Percentiles rank a stretch among this genome's conserved stretches.
These are phyloP conservation scores for Funneliformis caledonium DNA, from an alignment of 371 early-diverging fungal species.

Conservation along the genomic window DNA sequence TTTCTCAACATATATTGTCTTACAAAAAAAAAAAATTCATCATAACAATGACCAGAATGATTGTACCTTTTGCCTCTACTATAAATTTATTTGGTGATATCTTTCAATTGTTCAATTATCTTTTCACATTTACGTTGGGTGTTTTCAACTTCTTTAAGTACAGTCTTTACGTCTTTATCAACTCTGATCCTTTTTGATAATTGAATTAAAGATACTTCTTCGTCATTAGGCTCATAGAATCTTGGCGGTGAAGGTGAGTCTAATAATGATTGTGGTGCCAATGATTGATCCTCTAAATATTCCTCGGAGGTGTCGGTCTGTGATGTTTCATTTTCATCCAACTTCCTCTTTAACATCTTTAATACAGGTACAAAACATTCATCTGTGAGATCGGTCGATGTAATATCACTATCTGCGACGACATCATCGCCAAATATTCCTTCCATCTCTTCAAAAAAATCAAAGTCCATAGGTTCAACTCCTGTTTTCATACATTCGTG, in stretches of 20 bases:
- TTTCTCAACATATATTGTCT: too few relatives aligned
- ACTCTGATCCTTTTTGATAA: not conserved
- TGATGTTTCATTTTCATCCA: not conserved
- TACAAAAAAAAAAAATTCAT: too few relatives aligned
- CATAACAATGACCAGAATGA: not conserved
- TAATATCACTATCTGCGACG: not conserved
- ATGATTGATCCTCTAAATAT: not conserved
- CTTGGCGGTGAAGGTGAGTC: not conserved
- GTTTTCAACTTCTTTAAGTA: not conserved
- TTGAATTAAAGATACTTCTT: not conserved
- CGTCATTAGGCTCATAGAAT: not conserved
- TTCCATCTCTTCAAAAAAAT: constrained; percentile 10
- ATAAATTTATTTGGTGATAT: not conserved
- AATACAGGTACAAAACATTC: not conserved
- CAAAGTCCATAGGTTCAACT: not conserved
- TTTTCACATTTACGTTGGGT: not conserved
- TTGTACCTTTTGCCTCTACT: not conserved
- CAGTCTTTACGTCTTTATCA: not conserved
- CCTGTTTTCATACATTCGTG: not conserved
- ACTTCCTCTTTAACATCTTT: not conserved
- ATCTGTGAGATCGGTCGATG: not conserved
- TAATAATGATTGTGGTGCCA: not conserved
- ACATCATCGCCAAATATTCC: not conserved
- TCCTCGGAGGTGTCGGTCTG: not conserved
- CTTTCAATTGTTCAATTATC: not conserved